Percentiles rank a stretch among this genome's conserved stretches.
These are phyloP conservation scores for Suillus paluster DNA, from an alignment of 768 basidiomycete species.

Conservation along the genomic window DNA sequence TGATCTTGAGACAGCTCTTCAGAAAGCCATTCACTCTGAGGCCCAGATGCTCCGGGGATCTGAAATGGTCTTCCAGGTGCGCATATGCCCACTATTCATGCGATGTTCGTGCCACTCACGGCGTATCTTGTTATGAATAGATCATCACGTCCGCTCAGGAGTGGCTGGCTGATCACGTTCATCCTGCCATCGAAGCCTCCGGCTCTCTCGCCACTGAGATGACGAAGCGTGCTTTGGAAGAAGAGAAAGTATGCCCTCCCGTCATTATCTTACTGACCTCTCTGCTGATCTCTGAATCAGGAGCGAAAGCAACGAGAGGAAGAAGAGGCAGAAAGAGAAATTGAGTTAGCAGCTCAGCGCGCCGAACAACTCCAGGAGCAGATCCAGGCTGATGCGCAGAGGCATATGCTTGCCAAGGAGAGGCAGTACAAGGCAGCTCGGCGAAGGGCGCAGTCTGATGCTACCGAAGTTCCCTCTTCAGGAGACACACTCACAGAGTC, in stretches of 20 bases:
- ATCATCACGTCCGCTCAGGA: slow-evolving; percentile 72
- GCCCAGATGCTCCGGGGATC: slow-evolving; percentile 67
- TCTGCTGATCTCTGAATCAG: slow-evolving; percentile 33
- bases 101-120: slow-evolving; percentile 9
- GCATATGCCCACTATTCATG: slow-evolving; percentile 18
- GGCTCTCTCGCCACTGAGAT: slow-evolving; percentile 82
- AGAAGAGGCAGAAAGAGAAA: slow-evolving; percentile 56
- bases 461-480: slow-evolving; percentile 61
- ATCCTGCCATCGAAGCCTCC: slow-evolving; percentile 57
- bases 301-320: slow-evolving; percentile 58
- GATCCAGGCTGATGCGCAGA: slow-evolving; percentile 66
- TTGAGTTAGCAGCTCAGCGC: slow-evolving; percentile 53
- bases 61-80: slow-evolving; percentile 81
- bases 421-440: slow-evolving; percentile 55
- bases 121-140: slow-evolving; percentile 36
- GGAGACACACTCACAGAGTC: slow-evolving; percentile 62
- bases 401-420: slow-evolving; percentile 51
- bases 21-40: slow-evolving; percentile 64
- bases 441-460: slow-evolving; percentile 69
- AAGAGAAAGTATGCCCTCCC: slow-evolving; percentile 56
- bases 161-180: slow-evolving; percentile 65
- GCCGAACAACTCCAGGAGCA: slow-evolving; percentile 67
- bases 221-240: slow-evolving; percentile 72
- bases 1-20: slow-evolving; percentile 59
- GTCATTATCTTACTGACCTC: slow-evolving; percentile 1